Evolutionary conservation across 192 early-diverging fungal species (phyloP), one percentile per base, ranked within the genome.

Genomic region (Rhizophagus prolifer): DNA sequence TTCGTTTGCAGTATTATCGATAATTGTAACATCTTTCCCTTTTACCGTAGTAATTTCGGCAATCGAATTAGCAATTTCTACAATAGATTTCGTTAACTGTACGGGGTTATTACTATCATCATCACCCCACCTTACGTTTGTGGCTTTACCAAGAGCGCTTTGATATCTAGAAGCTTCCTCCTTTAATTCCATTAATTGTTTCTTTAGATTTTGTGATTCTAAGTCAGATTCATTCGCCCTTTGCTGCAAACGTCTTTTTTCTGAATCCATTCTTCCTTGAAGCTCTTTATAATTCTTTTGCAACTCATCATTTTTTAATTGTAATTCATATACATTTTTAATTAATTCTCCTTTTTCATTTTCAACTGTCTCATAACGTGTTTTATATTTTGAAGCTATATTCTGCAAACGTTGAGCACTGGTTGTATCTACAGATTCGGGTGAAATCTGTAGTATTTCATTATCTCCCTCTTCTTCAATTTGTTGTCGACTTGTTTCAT

Each of bases 111-210:
- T 74, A 61, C 10, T 23, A 47, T 75, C 73, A 47, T 75, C 9
- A 30, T 75, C 73, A n/a, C 60, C 62, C 36, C 31, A 75, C 4
- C 73, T 60, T 14, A 75, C 30, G 47, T 75, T 75, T 26, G 73
- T 75, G 1, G 36, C 73, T 47, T 61, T 46, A 46, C 73, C 73
- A 47, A 75, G 60, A 14, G 73, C 73, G 23, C 61, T 64, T 64
- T 75, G 59, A 44, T 64, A 75, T 16, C 5, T 44, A 9, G 73
- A 64, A 19, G 73, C 61, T 75, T 75, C 73, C 12, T 44, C 61
- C 14, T 75, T 75, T 34, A 64, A 44, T 41, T 73, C 34, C 13
- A 25, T 7, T 9, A 73, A 23, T 73, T 73, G 28, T 73, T 73
- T 73, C 31, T 60, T 58, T 60, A 73, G 61, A 13, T 7, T 34